A percentile compares a stretch with the other conserved stretches of the same genome.
phyloP scores from a whole-genome alignment of 2,329 filamentous ascomycete genomes.

The Calonectria leucothoes region DNA sequence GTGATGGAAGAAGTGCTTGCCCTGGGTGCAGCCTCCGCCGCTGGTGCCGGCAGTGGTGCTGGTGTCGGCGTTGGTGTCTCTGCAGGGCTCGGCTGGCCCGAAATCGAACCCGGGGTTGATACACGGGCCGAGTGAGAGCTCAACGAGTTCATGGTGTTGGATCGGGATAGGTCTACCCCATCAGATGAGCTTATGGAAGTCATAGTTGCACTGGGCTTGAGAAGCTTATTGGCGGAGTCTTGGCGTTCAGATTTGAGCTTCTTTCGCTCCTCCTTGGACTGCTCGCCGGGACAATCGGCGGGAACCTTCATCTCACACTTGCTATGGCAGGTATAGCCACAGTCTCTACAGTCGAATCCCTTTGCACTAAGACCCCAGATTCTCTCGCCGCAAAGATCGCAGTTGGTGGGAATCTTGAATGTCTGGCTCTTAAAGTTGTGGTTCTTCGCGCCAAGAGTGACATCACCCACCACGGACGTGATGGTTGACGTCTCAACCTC shows the following conservation, averaged over 20 bases:
- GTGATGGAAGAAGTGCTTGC: slow-evolving; percentile 42
- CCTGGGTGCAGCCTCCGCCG: slow-evolving; percentile 33
- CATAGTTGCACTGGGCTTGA: slow-evolving; percentile 58
- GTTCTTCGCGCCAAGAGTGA: slow-evolving; percentile 91
- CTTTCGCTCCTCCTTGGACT: slow-evolving; percentile 94
- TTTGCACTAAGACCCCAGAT: slow-evolving; percentile 98
- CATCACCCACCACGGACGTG: slow-evolving; percentile 88
- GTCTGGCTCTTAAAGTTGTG: slow-evolving; percentile 99
- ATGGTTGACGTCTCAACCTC: slow-evolving; percentile 96
- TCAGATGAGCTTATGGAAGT: slow-evolving; percentile 64
- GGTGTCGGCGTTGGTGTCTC: slow-evolving; percentile 51
- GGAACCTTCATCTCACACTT: slow-evolving; percentile 99
- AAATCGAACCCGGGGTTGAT: slow-evolving; percentile 74
- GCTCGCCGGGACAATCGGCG: slow-evolving; percentile 93
- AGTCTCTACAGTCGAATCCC: slow-evolving; percentile 95
- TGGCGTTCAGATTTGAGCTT: slow-evolving; percentile 90
- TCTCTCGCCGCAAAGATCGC: slow-evolving; percentile 93
- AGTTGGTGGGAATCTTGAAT: slow-evolving; percentile 99
- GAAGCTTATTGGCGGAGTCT: slow-evolving; percentile 75
- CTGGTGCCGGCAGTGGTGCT: slow-evolving; percentile 35
- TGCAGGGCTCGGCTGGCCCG: slow-evolving; percentile 60
- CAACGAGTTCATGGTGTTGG: slow-evolving; percentile 90
- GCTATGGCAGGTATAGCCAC: slow-evolving; percentile 97
- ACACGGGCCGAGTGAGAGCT: slow-evolving; percentile 86
- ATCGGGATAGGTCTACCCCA: slow-evolving; percentile 76